Evolutionary conservation across 345 rosid genomes (phyloP).

Genomic region (Rhodamnia argentea): DNA sequence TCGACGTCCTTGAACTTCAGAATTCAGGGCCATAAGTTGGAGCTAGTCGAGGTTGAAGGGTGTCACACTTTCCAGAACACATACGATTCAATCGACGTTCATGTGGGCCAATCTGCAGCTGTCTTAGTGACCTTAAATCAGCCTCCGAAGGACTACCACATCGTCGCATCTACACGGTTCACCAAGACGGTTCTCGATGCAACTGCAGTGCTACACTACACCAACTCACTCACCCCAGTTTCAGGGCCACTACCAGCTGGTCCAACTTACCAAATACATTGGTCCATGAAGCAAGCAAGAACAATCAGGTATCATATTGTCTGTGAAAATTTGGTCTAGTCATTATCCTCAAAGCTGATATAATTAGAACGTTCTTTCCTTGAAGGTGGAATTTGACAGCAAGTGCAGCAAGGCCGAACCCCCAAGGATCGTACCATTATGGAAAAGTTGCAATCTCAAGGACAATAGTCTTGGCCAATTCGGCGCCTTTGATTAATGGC

Average conservation of each 20-base stretch:
- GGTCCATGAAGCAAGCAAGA: conserved; percentile 91
- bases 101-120: conserved; percentile 79
- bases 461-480: conserved; percentile 50
- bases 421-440: conserved; percentile 90
- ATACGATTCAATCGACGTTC: conserved; percentile 81
- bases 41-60: conserved; percentile 89
- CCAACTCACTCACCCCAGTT: conserved; percentile 44
- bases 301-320: conserved; percentile 38
- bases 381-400: conserved; percentile 82
- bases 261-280: conserved; percentile 32
- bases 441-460: conserved; percentile 48
- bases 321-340: background rate
- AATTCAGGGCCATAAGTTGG: conserved; percentile 73
- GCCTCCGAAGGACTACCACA: conserved; percentile 70
- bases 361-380: background rate
- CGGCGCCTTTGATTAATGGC: conserved; percentile 69
- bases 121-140: conserved; percentile 67
- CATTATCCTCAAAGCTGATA: background rate
- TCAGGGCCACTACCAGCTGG: conserved; percentile 60
- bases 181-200: conserved; percentile 26
- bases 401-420: conserved; percentile 94
- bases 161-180: conserved; percentile 67
- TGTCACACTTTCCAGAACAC: conserved; percentile 62
- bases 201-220: conserved; percentile 53
- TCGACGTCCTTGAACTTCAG: conserved; percentile 65